A percentile compares a stretch with the other conserved stretches of the same genome.
phyloP scores from a whole-genome alignment of 1,284 basidiomycete species.

The Fistulinella cinereoalba region DNA sequence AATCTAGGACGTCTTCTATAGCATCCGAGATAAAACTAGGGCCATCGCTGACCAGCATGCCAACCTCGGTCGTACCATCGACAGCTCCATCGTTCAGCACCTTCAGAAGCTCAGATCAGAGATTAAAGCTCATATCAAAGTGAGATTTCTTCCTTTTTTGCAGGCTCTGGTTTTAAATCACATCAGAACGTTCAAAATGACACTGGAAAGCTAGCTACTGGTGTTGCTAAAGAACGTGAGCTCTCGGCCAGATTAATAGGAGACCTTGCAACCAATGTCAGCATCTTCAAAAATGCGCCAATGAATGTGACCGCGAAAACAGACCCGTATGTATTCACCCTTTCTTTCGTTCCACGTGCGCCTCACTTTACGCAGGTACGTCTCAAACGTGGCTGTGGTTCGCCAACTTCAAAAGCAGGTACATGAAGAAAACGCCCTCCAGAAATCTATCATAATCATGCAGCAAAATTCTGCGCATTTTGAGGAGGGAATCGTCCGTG shows the following conservation, averaged over 20 bases:
- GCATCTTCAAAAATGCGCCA: slow-evolving; percentile 93
- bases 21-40: slow-evolving; percentile 91
- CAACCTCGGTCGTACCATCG: slow-evolving; percentile 93
- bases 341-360: background rate
- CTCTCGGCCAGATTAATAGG: slow-evolving; percentile 85
- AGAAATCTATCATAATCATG: slow-evolving; percentile 99
- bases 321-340: slow-evolving; percentile 69
- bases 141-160: slow-evolving; percentile 32
- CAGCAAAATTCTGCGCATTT: slow-evolving; percentile 98
- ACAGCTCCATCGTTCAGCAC: slow-evolving; percentile 97
- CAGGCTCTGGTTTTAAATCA: background rate
- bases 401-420: slow-evolving; percentile 93
- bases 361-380: slow-evolving; percentile 40
- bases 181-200: slow-evolving; percentile 95
- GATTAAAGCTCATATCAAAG: slow-evolving; percentile 97
- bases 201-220: slow-evolving; percentile 92
- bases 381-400: slow-evolving; percentile 77
- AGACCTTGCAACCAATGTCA: slow-evolving; percentile 85
- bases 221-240: slow-evolving; percentile 93
- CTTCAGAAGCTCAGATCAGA: slow-evolving; percentile 91
- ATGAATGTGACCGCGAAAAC: slow-evolving; percentile 81
- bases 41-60: slow-evolving; percentile 95
- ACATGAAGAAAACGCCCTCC: slow-evolving; percentile 95
- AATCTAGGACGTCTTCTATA: slow-evolving; percentile 86
- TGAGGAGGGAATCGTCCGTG: slow-evolving; percentile 94